Conservation (phyloP, 345 rosid genomes). For the Ceriops tagal region DNA sequence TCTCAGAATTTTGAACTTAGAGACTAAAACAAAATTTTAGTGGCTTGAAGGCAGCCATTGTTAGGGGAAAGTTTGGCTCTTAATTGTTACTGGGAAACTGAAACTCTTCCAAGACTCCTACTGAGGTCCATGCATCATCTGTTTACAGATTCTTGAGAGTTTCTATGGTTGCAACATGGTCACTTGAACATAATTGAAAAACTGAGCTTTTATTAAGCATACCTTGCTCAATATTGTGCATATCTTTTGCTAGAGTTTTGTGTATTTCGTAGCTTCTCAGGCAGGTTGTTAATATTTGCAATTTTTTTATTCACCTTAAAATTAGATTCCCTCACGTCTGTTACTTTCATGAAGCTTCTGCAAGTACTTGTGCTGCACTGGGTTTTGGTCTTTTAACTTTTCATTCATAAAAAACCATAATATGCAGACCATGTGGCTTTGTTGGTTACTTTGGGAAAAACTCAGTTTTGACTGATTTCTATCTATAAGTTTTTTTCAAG, state of each 20-base stretch:
- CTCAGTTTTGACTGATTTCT: background rate
- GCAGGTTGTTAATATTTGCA: background rate
- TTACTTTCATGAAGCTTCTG: background rate
- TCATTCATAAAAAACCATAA: background rate
- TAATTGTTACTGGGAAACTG: background rate
- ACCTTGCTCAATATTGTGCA: too few relatives aligned
- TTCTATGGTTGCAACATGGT: too few relatives aligned
- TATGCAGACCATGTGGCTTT: background rate
- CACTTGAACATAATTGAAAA: too few relatives aligned
- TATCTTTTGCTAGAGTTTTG: too few relatives aligned
- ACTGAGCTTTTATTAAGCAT: too few relatives aligned
- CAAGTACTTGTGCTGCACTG: background rate
- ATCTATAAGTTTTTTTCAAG: background rate
- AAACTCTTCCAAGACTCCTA: background rate
- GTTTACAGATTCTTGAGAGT: too few relatives aligned
- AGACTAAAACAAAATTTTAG: background rate
- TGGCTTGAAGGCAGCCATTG: background rate
- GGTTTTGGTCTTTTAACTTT: background rate
- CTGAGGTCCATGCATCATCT: too few relatives aligned
- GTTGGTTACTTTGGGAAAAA: background rate
- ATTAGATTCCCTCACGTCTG: too few relatives aligned
- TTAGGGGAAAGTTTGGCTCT: too few relatives aligned
- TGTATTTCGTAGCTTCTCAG: background rate
- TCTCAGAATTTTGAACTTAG: background rate
- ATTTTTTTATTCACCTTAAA: too few relatives aligned